Conservation (phyloP, 768 basidiomycete genomes). For the Leucocoprinus sp. region DNA sequence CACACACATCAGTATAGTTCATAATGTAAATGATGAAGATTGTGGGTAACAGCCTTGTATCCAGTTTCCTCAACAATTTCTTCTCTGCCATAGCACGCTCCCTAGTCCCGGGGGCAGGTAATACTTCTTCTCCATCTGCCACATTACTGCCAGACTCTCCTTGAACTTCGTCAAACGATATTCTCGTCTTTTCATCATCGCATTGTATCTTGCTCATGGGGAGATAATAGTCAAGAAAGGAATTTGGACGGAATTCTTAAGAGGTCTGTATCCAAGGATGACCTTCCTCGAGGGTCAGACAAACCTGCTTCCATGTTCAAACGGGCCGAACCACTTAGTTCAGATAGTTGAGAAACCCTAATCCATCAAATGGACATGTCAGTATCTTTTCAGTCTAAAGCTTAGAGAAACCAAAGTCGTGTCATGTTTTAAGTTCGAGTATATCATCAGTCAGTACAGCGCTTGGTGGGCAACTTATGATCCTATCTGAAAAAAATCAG, state of each 20-base stretch:
- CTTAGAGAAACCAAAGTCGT: too few species aligned
- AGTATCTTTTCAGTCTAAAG: background rate
- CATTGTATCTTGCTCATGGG: background rate
- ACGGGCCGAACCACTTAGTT: background rate
- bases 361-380: background rate
- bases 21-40: conserved; percentile 50
- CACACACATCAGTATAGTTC: conserved; percentile 54
- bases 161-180: conserved; percentile 2
- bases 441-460: too few species aligned
- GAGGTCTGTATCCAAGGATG: background rate
- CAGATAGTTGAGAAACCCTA: conserved; percentile 2
- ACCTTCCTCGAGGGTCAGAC: background rate
- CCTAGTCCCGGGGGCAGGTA: conserved; percentile 3
- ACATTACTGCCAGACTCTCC: background rate
- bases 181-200: background rate
- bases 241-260: background rate
- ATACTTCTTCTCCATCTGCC: background rate
- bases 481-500: too few species aligned
- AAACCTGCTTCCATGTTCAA: background rate
- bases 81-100: conserved; percentile 26
- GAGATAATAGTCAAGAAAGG: background rate
- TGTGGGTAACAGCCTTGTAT: conserved; percentile 42
- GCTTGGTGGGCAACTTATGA: too few species aligned
- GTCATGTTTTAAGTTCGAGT: too few species aligned
- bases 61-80: conserved; percentile 43